Conservation (phyloP, 306 rosid genomes). For the Sphenostylis stenocarpa region DNA sequence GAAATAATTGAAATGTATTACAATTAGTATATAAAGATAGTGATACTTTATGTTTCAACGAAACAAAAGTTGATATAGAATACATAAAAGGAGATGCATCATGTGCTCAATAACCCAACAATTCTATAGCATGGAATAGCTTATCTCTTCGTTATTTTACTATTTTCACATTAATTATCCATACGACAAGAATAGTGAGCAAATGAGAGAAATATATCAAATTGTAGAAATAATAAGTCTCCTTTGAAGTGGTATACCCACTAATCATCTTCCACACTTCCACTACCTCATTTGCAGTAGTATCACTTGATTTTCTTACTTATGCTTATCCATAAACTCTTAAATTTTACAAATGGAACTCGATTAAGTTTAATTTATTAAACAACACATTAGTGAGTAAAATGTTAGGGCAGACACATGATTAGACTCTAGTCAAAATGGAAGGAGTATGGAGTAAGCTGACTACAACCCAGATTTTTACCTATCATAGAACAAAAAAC, state of each 20-base stretch:
- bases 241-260: slow-evolving; percentile 21
- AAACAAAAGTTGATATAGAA: slow-evolving; percentile 1
- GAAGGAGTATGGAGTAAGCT: background rate
- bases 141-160: background rate
- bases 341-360: background rate
- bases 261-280: background rate
- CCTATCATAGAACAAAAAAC: slow-evolving; percentile 3
- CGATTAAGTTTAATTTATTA: background rate
- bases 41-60: slow-evolving; percentile 5
- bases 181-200: background rate
- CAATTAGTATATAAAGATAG: background rate
- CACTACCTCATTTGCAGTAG: slow-evolving; percentile 12
- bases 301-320: slow-evolving; percentile 1
- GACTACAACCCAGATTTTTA: background rate
- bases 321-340: background rate
- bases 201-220: background rate
- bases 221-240: background rate
- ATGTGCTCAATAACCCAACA: background rate
- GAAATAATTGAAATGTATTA: slow-evolving; percentile 31
- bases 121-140: background rate
- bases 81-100: background rate
- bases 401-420: background rate
- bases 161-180: slow-evolving; percentile 5
- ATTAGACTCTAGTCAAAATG: background rate
- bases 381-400: background rate